Percentiles rank a stretch among this genome's conserved stretches.
phyloP scores from a whole-genome alignment of 2,329 filamentous ascomycete species.

The Xylariaceae sp. region DNA sequence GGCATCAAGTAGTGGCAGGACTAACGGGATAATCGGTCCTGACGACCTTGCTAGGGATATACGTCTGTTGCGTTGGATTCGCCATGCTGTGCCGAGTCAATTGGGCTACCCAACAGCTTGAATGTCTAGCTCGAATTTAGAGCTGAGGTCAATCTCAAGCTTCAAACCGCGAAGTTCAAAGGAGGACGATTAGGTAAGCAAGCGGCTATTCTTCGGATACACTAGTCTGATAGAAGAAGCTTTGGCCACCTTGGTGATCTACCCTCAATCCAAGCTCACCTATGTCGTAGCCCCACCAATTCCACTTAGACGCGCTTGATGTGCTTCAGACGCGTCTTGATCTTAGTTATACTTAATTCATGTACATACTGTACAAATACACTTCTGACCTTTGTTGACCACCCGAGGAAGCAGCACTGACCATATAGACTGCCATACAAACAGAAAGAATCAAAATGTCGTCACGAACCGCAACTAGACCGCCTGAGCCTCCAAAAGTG shows the following conservation, averaged over 20 bases:
- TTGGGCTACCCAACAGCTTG: slow-evolving; percentile 37
- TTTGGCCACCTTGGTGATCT: slow-evolving; percentile 20
- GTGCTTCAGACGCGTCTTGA: slow-evolving; percentile 11
- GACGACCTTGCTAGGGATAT: slow-evolving; percentile 78
- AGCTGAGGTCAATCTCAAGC: slow-evolving; percentile 32
- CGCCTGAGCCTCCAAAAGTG: slow-evolving; percentile 40
- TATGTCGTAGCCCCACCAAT: slow-evolving; percentile 22
- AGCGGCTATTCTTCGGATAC: slow-evolving; percentile 34
- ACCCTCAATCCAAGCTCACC: background rate
- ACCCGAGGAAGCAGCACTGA: no score
- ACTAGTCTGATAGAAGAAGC: slow-evolving; percentile 20
- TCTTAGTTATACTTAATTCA: background rate
- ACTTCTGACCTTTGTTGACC: no score
- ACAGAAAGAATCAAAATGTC: slow-evolving; percentile 34
- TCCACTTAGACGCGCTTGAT: slow-evolving; percentile 19
- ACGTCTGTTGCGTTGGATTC: slow-evolving; percentile 48
- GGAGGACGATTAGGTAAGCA: slow-evolving; percentile 40
- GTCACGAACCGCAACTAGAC: slow-evolving; percentile 30
- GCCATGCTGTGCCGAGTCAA: slow-evolving; percentile 47
- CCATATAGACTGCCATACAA: background rate
- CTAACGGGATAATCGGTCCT: slow-evolving; percentile 87
- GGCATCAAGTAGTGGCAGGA: slow-evolving; percentile 36
- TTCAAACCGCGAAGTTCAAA: slow-evolving; percentile 35
- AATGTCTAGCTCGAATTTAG: slow-evolving; percentile 22
- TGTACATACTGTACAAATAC: background rate